These are phyloP conservation scores for Glycine tomentella DNA, from an alignment of 306 rosid species.

Conservation along the genomic window DNA sequence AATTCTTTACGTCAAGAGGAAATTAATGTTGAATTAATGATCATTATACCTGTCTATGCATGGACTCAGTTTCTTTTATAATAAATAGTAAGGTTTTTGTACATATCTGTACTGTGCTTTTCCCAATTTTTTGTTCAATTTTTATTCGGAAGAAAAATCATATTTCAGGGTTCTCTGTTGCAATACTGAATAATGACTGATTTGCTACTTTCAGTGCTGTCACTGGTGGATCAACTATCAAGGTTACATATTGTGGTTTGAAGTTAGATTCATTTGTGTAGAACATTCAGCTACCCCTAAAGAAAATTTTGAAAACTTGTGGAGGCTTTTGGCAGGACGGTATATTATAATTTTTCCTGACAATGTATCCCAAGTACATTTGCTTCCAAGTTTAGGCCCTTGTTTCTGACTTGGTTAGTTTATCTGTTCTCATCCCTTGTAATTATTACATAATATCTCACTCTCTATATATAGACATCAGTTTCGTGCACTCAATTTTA, in stretches of 20 bases:
- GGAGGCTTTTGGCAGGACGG: conserved; percentile 94
- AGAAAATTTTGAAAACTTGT: conserved; percentile 68
- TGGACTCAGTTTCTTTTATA: background rate
- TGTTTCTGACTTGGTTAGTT: conserved; percentile 98
- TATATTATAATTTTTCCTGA: conserved; percentile 93
- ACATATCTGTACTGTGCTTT: background rate
- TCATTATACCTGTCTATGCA: background rate
- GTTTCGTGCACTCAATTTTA: conserved; percentile 42
- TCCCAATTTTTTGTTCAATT: background rate
- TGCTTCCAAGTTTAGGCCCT: conserved; percentile 86
- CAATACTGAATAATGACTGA: conserved; percentile 23
- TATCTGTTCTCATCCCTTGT: conserved; percentile 76
- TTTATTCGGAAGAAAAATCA: background rate
- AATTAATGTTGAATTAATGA: conserved; percentile 11
- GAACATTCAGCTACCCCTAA: conserved; percentile 61
- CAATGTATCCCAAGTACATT: conserved; percentile 86
- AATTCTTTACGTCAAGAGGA: background rate
- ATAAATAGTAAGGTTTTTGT: background rate
- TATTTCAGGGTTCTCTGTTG: background rate
- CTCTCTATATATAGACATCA: conserved; percentile 49
- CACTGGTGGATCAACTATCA: conserved; percentile 52
- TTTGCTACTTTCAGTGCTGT: conserved; percentile 58
- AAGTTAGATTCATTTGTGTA: conserved; percentile 58
- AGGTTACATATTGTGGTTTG: conserved; percentile 51
- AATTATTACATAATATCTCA: conserved; percentile 55